phyloP scores from a whole-genome alignment of 768 basidiomycete genomes.

The Tulasnella sp. region DNA sequence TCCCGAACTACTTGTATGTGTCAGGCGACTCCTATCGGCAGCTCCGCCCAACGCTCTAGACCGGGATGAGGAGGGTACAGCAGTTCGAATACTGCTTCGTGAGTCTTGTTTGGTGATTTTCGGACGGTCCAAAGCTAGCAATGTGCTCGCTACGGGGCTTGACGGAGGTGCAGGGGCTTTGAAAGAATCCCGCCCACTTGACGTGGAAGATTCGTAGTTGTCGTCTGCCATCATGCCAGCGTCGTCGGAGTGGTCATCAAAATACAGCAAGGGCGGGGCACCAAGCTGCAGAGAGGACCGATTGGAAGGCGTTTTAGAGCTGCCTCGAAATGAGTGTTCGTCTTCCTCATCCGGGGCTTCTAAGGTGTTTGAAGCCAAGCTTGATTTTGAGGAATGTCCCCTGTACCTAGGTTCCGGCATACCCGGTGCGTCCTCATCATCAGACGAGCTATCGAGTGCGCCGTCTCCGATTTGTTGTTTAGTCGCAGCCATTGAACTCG shows the following conservation, averaged over 20 bases:
- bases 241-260: slow-evolving; percentile 29
- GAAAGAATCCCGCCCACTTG: background rate
- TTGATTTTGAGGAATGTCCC: slow-evolving; percentile 22
- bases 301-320: background rate
- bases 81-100: slow-evolving; percentile 70
- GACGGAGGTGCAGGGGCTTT: slow-evolving; percentile 25
- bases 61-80: slow-evolving; percentile 42
- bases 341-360: slow-evolving; percentile 27
- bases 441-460: slow-evolving; percentile 27
- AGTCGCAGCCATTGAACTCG: slow-evolving; percentile 26
- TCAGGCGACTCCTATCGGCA: background rate
- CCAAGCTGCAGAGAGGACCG: background rate
- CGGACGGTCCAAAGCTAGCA: slow-evolving; percentile 22
- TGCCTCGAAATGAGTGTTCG: slow-evolving; percentile 8
- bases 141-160: slow-evolving; percentile 17
- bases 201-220: slow-evolving; percentile 34
- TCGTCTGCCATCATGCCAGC: slow-evolving; percentile 33
- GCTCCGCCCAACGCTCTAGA: slow-evolving; percentile 1
- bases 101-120: slow-evolving; percentile 56
- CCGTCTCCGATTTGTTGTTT: slow-evolving; percentile 34
- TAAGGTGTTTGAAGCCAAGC: slow-evolving; percentile 10
- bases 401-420: background rate
- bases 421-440: background rate
- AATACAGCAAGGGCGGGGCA: background rate
- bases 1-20: slow-evolving; percentile 21